phyloP scores from a whole-genome alignment of 2,329 filamentous ascomycete species.

The Paramyrothecium roridum region DNA sequence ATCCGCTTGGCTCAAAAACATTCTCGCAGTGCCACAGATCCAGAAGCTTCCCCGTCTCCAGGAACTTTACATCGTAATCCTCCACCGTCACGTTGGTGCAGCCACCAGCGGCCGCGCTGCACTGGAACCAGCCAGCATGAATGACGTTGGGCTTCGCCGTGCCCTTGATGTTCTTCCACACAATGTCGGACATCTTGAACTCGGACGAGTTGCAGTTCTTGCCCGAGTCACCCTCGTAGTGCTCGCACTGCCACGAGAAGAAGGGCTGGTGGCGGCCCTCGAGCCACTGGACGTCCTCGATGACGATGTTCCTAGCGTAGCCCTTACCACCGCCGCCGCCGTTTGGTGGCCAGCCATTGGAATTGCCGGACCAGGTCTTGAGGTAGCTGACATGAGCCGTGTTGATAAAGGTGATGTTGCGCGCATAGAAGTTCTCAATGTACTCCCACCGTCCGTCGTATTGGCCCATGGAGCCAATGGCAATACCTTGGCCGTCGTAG shows the following conservation, averaged over 20 bases:
- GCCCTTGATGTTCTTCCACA: constrained; percentile 22
- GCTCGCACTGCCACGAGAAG: constrained; percentile 31
- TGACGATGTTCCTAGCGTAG: constrained; percentile 24
- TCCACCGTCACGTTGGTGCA: constrained; percentile 24
- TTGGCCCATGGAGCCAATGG: constrained; percentile 56
- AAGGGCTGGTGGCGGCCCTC: constrained; percentile 23
- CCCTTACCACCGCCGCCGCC: constrained; percentile 55
- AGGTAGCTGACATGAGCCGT: constrained; percentile 48
- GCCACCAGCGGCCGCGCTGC: constrained; percentile 25
- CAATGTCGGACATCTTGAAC: constrained; percentile 24
- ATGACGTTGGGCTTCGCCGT: constrained; percentile 20
- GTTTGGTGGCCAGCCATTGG: constrained; percentile 50
- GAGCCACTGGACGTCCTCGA: constrained; percentile 26
- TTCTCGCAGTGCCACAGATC: constrained; percentile 23
- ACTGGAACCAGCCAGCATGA: constrained; percentile 23
- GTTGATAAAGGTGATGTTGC: constrained; percentile 42
- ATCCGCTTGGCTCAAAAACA: constrained; percentile 16
- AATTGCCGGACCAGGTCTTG: constrained; percentile 57
- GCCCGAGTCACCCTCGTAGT: constrained; percentile 28
- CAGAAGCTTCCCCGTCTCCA: constrained; percentile 9
- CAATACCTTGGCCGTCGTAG: constrained; percentile 48
- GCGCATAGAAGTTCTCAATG: constrained; percentile 44
- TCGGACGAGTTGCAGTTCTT: constrained; percentile 29
- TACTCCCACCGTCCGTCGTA: constrained; percentile 44
- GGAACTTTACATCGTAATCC: constrained; percentile 16